Evolutionary conservation across 2,329 filamentous ascomycete species (phyloP), one percentile per base, ranked within the genome.

Genomic region (Chaetothyriales sp.): DNA sequence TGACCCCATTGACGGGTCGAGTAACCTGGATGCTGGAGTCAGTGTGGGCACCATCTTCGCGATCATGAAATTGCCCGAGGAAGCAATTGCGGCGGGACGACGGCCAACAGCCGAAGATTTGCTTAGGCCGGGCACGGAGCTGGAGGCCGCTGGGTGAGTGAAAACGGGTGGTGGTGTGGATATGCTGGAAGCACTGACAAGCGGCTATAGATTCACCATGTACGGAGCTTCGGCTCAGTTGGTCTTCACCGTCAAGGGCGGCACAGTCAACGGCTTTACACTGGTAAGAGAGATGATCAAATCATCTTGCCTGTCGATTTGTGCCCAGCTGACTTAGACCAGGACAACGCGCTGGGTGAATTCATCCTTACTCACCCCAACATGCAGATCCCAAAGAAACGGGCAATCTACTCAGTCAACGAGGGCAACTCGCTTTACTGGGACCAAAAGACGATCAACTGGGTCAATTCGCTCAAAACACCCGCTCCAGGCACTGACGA

Each of bases 391-490:
- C 92, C 92, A 51, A 78, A 77, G 68, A 75, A 78, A 64, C 80
- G 89, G 57, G 72, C 83, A 58, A 98, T 98, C 69, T 98, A 98
- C 80, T 94, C 87, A 25, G 89, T 94, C 72, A 98, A 98, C 73
- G 92, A 98, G 77, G 92, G 92, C 61, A 98, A 98, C 78, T 90
- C 85, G 61, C 74, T 92, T 59, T 97, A 95, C 79, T 98, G 92
- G 92, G 82, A 89, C 58, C 85, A 94, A 46, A 78, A 81, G 59
- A 87, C 89, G 64, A 87, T 87, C 71, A 75, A 81, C 62, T 98
- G 95, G 76, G 89, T 95, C 71, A 78, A 92, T 68, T 85, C 82
- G 51, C 76, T 98, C 65, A 98, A 98, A 75, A 80, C 78, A 66
- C 86, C 89, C 4, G 75, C 80, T 61, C 74, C 77, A 54, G 33